phyloP scores from a whole-genome alignment of 371 early-diverging fungal genomes.

The Apophysomyces sp. region DNA sequence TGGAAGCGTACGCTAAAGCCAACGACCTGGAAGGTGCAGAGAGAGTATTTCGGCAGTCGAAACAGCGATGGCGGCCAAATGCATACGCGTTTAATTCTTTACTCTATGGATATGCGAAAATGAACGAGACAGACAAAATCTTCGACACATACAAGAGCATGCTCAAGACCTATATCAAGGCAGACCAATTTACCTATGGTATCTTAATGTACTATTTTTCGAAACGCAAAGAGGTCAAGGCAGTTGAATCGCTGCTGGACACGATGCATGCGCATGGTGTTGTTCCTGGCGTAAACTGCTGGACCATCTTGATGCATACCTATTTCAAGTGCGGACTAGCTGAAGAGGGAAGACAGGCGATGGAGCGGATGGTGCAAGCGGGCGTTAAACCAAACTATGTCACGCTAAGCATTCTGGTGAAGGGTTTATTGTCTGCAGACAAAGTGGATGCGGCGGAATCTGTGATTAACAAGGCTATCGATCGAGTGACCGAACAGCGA shows the following conservation, averaged over 20 bases:
- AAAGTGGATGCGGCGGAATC: constrained; percentile 30
- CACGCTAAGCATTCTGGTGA: constrained; percentile 26
- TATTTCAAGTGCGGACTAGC: constrained; percentile 24
- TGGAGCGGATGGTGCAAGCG: constrained; percentile 36
- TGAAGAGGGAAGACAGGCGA: constrained; percentile 22
- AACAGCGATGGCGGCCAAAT: constrained; percentile 25
- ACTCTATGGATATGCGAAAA: constrained; percentile 31
- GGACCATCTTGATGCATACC: constrained; percentile 41
- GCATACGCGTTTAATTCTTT: constrained; percentile 30
- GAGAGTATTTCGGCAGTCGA: constrained; percentile 23
- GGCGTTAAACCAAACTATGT: constrained; percentile 23
- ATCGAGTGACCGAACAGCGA: constrained; percentile 6
- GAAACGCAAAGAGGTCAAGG: constrained; percentile 27
- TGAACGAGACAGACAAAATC: constrained; percentile 41
- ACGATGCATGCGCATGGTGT: constrained; percentile 34
- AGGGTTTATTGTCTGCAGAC: constrained; percentile 18
- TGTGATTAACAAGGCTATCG: constrained; percentile 16
- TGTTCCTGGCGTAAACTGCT: constrained; percentile 21
- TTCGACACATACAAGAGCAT: constrained; percentile 37
- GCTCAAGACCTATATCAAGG: constrained; percentile 23
- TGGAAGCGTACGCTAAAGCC: constrained; percentile 46
- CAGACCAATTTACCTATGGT: constrained; percentile 33
- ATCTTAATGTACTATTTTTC: constrained; percentile 41
- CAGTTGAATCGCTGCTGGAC: constrained; percentile 35
- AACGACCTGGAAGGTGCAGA: constrained; percentile 38